phyloP scores from a whole-genome alignment of 495 filamentous ascomycete genomes.

The Podospora anserina region DNA sequence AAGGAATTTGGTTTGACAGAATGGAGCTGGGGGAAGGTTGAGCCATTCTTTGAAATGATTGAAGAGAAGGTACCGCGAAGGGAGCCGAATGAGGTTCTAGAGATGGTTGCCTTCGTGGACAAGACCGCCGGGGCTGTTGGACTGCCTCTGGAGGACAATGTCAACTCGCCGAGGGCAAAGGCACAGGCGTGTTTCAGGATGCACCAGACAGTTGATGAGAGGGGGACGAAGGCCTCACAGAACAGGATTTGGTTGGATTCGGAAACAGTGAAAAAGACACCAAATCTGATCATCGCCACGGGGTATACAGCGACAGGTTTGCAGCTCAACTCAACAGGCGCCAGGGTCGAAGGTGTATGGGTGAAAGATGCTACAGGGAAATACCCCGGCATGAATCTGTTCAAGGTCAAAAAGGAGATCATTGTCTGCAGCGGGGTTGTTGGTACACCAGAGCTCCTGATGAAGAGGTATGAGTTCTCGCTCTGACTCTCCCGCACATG shows the following conservation, averaged over 20 bases:
- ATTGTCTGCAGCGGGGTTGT: neutral
- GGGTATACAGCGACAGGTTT: neutral
- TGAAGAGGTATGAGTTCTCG: neutral
- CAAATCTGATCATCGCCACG: neutral
- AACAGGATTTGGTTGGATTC: constrained; percentile 23
- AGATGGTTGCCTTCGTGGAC: neutral
- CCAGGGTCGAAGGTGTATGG: neutral
- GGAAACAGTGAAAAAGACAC: neutral
- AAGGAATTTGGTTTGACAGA: constrained; percentile 23
- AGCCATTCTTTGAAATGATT: constrained; percentile 30
- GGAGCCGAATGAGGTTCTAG: neutral
- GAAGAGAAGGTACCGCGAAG: constrained; percentile 10
- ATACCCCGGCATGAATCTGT: neutral
- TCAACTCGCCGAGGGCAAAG: neutral
- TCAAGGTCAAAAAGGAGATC: neutral
- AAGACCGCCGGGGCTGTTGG: neutral
- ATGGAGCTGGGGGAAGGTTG: constrained; percentile 31
- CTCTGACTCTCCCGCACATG: neutral
- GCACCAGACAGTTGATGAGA: constrained; percentile 24
- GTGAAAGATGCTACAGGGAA: neutral
- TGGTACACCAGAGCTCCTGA: neutral
- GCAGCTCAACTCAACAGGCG: neutral
- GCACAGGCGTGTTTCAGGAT: constrained; percentile 26
- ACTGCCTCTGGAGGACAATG: neutral
- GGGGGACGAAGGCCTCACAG: constrained; percentile 21